A percentile compares a stretch with the other conserved stretches of the same genome.
phyloP scores from a whole-genome alignment of 352 stramenopile genomes.

The Pythium diclinum region DNA sequence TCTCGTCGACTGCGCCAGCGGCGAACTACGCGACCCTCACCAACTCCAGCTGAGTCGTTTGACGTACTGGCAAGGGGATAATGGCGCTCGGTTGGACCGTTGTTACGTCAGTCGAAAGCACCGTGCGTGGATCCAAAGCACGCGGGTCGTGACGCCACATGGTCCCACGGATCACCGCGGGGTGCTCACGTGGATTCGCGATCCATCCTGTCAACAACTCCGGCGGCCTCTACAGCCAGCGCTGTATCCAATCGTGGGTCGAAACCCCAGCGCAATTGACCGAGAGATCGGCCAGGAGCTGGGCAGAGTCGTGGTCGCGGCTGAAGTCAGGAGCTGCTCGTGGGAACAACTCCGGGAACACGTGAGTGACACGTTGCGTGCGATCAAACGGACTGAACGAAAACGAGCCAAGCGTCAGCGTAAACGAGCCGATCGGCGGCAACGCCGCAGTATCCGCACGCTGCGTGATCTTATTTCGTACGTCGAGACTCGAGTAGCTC shows the following conservation, averaged over 20 bases:
- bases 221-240: background rate
- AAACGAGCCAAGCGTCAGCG: background rate
- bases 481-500: background rate
- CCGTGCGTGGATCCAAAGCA: background rate
- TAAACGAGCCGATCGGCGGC: background rate
- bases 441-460: background rate
- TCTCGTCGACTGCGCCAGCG: background rate
- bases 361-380: background rate
- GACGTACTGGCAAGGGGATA: slow-evolving; percentile 3
- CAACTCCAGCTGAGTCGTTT: background rate
- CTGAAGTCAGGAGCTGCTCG: background rate
- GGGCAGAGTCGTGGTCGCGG: background rate
- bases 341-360: background rate
- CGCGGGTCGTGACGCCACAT: background rate
- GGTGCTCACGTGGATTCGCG: background rate
- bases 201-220: background rate
- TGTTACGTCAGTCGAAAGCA: background rate
- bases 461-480: background rate
- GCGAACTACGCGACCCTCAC: too few species aligned
- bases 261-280: background rate
- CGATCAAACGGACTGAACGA: background rate
- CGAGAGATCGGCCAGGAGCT: background rate
- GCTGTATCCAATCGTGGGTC: background rate
- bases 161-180: slow-evolving; percentile 1
- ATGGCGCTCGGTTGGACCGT: background rate